Percentiles rank a stretch among this genome's conserved stretches.
Conservation (phyloP, 2,329 filamentous ascomycete genomes). For the Mariannaea elegans region DNA sequence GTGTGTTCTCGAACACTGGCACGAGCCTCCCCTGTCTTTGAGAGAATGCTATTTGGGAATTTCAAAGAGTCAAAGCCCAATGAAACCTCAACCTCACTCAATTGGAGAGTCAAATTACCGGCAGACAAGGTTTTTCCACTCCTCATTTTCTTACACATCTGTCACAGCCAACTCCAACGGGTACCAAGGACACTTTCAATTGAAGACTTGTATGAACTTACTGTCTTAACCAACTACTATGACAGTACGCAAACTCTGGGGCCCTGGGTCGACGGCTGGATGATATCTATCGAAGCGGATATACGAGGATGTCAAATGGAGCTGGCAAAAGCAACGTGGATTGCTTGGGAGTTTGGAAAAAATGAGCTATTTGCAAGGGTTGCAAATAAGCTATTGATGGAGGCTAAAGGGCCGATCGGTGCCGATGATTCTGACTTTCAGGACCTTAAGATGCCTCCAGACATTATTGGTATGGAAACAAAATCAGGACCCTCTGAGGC, state of each 20-base stretch:
- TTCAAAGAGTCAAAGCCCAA: slow-evolving; percentile 36
- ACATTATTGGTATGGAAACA: slow-evolving; percentile 21
- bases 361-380: slow-evolving; percentile 33
- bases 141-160: slow-evolving; percentile 42
- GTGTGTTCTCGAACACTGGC: slow-evolving; percentile 42
- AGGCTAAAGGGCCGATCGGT: slow-evolving; percentile 20
- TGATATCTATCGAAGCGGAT: slow-evolving; percentile 25
- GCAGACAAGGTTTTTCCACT: slow-evolving; percentile 43
- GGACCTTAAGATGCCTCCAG: slow-evolving; percentile 22
- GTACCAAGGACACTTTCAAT: slow-evolving; percentile 36
- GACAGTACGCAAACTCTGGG: slow-evolving; percentile 36
- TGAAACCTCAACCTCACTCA: not conserved
- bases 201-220: slow-evolving; percentile 38
- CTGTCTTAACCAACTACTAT: slow-evolving; percentile 44
- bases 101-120: slow-evolving; percentile 43
- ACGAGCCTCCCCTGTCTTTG: slow-evolving; percentile 40
- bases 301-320: slow-evolving; percentile 22
- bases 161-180: slow-evolving; percentile 40
- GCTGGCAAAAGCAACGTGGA: slow-evolving; percentile 40
- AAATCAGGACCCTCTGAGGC: too few relatives aligned
- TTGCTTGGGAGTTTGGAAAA: slow-evolving; percentile 44
- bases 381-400: slow-evolving; percentile 34
- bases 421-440: slow-evolving; percentile 26
- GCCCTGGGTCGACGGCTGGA: slow-evolving; percentile 39
- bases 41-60: slow-evolving; percentile 40